These are phyloP conservation scores for Cenchrus fungigraminus DNA, from an alignment of 176 grass and related monocot species.

Conservation along the genomic window DNA sequence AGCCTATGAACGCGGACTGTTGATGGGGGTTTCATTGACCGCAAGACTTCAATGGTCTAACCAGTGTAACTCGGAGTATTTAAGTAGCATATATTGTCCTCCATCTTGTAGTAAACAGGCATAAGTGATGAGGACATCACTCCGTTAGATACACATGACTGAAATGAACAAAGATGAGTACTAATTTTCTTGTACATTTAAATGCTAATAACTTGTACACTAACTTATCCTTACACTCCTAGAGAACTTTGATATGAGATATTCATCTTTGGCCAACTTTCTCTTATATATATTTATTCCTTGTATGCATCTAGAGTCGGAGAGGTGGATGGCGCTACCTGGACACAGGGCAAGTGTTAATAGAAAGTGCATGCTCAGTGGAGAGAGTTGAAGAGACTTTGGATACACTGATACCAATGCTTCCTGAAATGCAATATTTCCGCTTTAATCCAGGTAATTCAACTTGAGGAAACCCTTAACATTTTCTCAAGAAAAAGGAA, in stretches of 20 bases:
- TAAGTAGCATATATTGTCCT: neutral
- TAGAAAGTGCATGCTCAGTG: slow-evolving; percentile 96
- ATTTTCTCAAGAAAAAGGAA: slow-evolving; percentile 22
- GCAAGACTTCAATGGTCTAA: neutral
- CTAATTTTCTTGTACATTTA: slow-evolving; percentile 24
- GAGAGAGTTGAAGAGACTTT: slow-evolving; percentile 94
- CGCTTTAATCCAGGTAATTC: slow-evolving; percentile 96
- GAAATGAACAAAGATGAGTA: slow-evolving; percentile 30
- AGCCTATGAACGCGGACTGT: no score
- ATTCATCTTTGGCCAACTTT: slow-evolving; percentile 36
- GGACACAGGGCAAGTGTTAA: slow-evolving; percentile 97
- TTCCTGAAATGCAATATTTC: slow-evolving; percentile 96
- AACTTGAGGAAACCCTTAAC: slow-evolving; percentile 19
- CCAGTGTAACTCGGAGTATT: neutral
- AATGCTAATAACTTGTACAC: slow-evolving; percentile 23
- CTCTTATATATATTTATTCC: slow-evolving; percentile 45
- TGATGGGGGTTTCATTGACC: neutral
- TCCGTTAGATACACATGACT: neutral
- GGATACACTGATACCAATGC: slow-evolving; percentile 94
- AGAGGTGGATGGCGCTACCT: slow-evolving; percentile 98
- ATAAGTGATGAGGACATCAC: neutral
- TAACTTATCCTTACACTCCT: neutral
- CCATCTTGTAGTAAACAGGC: slow-evolving; percentile 5
- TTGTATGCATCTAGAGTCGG: slow-evolving; percentile 67
- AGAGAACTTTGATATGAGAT: slow-evolving; percentile 38